Percentiles rank a stretch among this genome's conserved stretches.
Evolutionary conservation across 805 yeast species (phyloP).

Genomic region (Pichia manshurica): DNA sequence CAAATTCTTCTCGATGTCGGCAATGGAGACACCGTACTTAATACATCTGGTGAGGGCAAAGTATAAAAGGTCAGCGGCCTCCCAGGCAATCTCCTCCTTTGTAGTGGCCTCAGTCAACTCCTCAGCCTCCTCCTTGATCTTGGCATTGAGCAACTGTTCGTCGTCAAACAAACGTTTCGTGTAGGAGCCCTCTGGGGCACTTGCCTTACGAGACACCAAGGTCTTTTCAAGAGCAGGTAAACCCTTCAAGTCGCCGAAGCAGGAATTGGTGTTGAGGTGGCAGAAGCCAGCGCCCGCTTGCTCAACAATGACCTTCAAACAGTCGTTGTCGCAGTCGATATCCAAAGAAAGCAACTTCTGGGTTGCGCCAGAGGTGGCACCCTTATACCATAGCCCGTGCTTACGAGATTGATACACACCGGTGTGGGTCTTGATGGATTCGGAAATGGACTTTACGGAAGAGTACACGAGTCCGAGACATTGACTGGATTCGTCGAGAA

Average conservation of each 20-base stretch:
- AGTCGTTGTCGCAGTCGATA: conserved; percentile 89
- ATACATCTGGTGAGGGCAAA: conserved; percentile 50
- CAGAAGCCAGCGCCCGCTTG: conserved; percentile 90
- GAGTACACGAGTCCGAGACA: conserved; percentile 91
- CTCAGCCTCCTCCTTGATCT: conserved; percentile 93
- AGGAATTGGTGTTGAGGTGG: conserved; percentile 74
- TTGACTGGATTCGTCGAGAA: conserved; percentile 60
- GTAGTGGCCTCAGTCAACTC: conserved; percentile 81
- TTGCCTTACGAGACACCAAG: conserved; percentile 50
- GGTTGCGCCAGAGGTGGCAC: conserved; percentile 93
- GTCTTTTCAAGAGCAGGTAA: conserved; percentile 62
- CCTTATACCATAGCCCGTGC: conserved; percentile 93
- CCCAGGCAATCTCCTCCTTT: conserved; percentile 79
- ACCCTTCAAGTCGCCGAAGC: conserved; percentile 73
- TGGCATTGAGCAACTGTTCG: conserved; percentile 67
- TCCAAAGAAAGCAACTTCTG: conserved; percentile 65
- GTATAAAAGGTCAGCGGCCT: conserved; percentile 83
- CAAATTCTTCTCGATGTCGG: conserved; percentile 79
- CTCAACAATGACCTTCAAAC: conserved; percentile 78
- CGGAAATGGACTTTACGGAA: conserved; percentile 70
- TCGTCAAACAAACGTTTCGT: conserved; percentile 84
- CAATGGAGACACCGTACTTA: conserved; percentile 69
- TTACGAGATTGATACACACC: conserved; percentile 95
- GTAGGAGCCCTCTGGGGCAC: conserved; percentile 92
- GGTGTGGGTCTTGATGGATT: conserved; percentile 71